Conservation (phyloP, 805 yeast species). For the Priceomyces fermenticarens region DNA sequence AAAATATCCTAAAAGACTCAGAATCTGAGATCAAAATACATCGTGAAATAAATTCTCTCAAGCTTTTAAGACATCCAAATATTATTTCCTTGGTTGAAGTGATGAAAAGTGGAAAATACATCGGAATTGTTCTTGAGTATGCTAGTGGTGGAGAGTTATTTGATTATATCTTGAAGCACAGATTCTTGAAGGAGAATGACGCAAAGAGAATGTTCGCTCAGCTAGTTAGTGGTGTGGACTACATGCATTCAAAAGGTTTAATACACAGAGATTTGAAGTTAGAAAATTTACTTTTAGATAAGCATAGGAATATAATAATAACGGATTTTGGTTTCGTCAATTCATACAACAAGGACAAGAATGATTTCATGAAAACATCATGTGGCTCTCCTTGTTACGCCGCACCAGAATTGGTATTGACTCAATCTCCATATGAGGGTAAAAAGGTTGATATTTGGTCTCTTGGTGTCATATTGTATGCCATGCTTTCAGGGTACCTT, state of each 20-base stretch:
- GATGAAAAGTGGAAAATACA: slow-evolving; percentile 87
- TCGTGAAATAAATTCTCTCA: slow-evolving; percentile 88
- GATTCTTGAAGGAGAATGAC: slow-evolving; percentile 78
- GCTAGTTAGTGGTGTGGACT: slow-evolving; percentile 88
- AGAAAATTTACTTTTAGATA: slow-evolving; percentile 74
- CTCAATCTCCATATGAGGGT: slow-evolving; percentile 84
- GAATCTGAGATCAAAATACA: slow-evolving; percentile 86
- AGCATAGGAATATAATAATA: slow-evolving; percentile 79
- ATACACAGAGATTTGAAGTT: slow-evolving; percentile 77
- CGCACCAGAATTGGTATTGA: slow-evolving; percentile 93
- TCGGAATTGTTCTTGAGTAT: slow-evolving; percentile 93
- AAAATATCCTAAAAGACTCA: slow-evolving; percentile 80
- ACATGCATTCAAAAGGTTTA: slow-evolving; percentile 77
- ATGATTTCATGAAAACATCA: slow-evolving; percentile 86
- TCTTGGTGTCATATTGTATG: slow-evolving; percentile 90
- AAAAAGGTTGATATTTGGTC: slow-evolving; percentile 97
- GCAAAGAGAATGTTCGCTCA: slow-evolving; percentile 92
- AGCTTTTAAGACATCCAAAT: slow-evolving; percentile 86
- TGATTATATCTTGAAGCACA: slow-evolving; percentile 83
- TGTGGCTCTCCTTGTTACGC: slow-evolving; percentile 99
- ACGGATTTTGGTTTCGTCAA: slow-evolving; percentile 96
- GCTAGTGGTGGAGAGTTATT: slow-evolving; percentile 98
- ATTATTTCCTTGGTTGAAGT: slow-evolving; percentile 91
- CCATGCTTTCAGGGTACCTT: slow-evolving; percentile 94
- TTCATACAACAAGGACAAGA: slow-evolving; percentile 55